phyloP scores from a whole-genome alignment of 148 eudicot genomes.

The Arbutus unedo region DNA sequence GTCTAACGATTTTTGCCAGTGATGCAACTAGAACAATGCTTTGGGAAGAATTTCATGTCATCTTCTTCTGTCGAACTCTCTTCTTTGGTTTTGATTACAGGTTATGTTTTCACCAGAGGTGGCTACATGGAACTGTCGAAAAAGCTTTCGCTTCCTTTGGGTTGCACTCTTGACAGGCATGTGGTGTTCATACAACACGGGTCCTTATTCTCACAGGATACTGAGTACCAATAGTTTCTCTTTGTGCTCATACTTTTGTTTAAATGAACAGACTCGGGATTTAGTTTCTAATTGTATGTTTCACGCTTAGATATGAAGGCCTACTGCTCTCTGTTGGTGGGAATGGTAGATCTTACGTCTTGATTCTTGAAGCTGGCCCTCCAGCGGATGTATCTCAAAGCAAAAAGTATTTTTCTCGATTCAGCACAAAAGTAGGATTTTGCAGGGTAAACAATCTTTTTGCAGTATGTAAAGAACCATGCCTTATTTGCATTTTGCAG shows the following conservation, averaged over 20 bases:
- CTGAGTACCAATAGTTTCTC: neutral
- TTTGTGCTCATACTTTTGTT: neutral
- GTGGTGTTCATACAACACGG: conserved; percentile 4
- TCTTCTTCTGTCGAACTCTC: neutral
- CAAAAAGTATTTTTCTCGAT: conserved; percentile 73
- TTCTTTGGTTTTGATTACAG: conserved; percentile 31
- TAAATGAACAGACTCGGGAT: neutral
- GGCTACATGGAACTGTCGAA: conserved; percentile 83
- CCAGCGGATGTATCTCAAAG: conserved; percentile 62
- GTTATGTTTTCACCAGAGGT: conserved; percentile 92
- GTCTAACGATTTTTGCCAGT: neutral
- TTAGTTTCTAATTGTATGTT: neutral
- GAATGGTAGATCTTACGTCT: conserved; percentile 87
- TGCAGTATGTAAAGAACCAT: neutral
- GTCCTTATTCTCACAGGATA: neutral
- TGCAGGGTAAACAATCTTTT: conserved; percentile 65
- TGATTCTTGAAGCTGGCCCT: conserved; percentile 84
- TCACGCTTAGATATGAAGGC: conserved; percentile 77
- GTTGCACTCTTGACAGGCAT: conserved; percentile 88
- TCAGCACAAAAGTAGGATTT: conserved; percentile 91
- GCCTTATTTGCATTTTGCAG: conserved; percentile 23
- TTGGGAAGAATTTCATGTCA: neutral
- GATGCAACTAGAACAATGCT: neutral
- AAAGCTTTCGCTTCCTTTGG: conserved; percentile 86
- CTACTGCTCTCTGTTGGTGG: conserved; percentile 91